phyloP scores from a whole-genome alignment of 768 basidiomycete species.

The Naematelia encephala region DNA sequence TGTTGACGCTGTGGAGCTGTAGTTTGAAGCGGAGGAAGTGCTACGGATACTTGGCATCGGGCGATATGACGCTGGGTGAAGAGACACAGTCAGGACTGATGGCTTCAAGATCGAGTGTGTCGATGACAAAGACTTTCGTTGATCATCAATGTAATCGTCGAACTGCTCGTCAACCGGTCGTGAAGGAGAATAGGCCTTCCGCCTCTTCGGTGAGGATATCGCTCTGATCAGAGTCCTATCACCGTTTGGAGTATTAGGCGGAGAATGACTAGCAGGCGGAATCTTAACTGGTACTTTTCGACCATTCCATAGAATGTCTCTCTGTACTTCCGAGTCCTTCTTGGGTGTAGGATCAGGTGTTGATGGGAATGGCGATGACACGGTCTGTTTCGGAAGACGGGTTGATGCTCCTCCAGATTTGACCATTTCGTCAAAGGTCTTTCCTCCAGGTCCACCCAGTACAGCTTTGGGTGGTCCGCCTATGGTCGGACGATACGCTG shows the following conservation, averaged over 20 bases:
- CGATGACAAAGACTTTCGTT: too few relatives aligned
- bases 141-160: too few relatives aligned
- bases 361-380: neutral
- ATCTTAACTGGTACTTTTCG: neutral
- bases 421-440: constrained; percentile 30
- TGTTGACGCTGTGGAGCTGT: neutral
- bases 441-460: constrained; percentile 34
- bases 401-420: neutral
- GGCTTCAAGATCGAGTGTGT: too few relatives aligned
- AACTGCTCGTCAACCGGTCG: neutral
- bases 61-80: too few relatives aligned
- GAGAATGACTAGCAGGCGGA: neutral
- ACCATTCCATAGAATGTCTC: neutral
- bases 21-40: neutral
- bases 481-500: neutral
- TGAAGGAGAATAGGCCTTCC: neutral
- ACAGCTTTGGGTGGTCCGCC: constrained; percentile 34
- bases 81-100: too few relatives aligned
- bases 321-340: neutral
- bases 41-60: too few relatives aligned
- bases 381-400: neutral
- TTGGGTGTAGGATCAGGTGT: neutral
- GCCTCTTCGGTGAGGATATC: neutral
- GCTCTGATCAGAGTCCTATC: neutral
- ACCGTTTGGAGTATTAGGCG: neutral